Conservation (phyloP, 106 monocot genomes). For the Allium fistulosum region DNA sequence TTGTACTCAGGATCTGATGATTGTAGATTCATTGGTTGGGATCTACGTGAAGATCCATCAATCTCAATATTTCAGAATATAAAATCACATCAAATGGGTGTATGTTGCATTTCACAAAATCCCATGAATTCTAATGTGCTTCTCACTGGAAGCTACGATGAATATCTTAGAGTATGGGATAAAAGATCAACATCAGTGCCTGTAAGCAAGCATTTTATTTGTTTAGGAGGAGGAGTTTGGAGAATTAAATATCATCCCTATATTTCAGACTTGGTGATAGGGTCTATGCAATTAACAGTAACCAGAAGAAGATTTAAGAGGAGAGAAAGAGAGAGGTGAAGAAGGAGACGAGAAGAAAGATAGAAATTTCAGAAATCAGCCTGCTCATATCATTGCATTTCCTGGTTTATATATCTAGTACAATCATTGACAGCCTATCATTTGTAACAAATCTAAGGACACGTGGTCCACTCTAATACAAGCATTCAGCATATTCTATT, state of each 20-base stretch:
- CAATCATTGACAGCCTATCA: too few species aligned
- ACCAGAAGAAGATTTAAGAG: too few species aligned
- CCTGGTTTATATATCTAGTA: too few species aligned
- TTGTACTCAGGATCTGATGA: slow-evolving; percentile 88
- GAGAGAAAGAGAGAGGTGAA: too few species aligned
- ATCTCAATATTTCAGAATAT: slow-evolving; percentile 47
- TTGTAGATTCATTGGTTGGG: slow-evolving; percentile 80
- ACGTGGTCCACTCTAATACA: too few species aligned
- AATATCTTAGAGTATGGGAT: slow-evolving; percentile 84
- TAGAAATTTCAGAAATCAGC: too few species aligned
- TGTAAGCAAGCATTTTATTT: slow-evolving; percentile 31
- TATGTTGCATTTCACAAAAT: slow-evolving; percentile 66
- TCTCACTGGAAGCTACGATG: slow-evolving; percentile 89
- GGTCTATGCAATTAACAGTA: too few species aligned
- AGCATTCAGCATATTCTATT: too few species aligned
- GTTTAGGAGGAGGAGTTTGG: slow-evolving; percentile 91
- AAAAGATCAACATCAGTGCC: slow-evolving; percentile 52
- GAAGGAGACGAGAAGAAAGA: too few species aligned
- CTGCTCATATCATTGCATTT: too few species aligned
- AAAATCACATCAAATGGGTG: slow-evolving; percentile 93
- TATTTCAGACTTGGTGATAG: too few species aligned
- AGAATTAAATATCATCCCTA: slow-evolving; percentile 80
- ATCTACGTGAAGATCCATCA: slow-evolving; percentile 49
- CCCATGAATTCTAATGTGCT: slow-evolving; percentile 38
- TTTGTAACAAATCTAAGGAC: too few species aligned